Evolutionary conservation across 106 monocot genomes (phyloP), one percentile per base, ranked within the genome.

Genomic region (Ottelia alismoides): DNA sequence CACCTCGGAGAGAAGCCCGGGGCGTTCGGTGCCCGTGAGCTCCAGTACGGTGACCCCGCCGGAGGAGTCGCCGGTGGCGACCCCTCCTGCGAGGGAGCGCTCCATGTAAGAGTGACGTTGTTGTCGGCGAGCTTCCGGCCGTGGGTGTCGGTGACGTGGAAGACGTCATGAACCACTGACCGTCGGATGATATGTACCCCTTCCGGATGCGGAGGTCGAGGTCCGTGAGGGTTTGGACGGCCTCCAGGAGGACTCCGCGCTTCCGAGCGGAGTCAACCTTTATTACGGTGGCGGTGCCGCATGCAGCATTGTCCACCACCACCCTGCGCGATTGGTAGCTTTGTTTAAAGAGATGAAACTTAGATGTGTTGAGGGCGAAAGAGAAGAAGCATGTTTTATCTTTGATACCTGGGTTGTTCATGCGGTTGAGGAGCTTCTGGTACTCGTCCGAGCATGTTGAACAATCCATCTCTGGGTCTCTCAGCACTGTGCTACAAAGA

Each of bases 181-280:
- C 78, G 51, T 83, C 83, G 30, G 74, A 83, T 28, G 83, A 83
- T n/a, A n/a, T n/a, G n/a, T n/a, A n/a, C n/a, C n/a, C n/a, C n/a
- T n/a, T n/a, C n/a, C n/a, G n/a, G n/a, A 83, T 83, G 30, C 60
- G 72, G 22, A 83, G 74, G 30, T 78, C 53, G 25, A 83, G 74
- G 47, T 83, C 83, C 1, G 72, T 64, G 22, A 83, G 74, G n/a
- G 72, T 71, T 65, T 78, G 83, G 28, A 83, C 71, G 11, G 83
- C 83, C 68, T 83, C 78, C 2, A 83, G 59, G 19, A 74, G 71
- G 11, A 83, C 49, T 11, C 71, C 77, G 43, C 65, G 67, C 60
- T 75, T 74, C 60, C 78, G 27, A 12, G 70, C 83, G 61, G 74
- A 78, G 61, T 83, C 83, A 2, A 83, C 73, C 65, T 78, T 71